Percentiles rank a stretch among this genome's conserved stretches.
phyloP scores from a whole-genome alignment of 2,329 filamentous ascomycete species.

The Scedosporium apiospermum region DNA sequence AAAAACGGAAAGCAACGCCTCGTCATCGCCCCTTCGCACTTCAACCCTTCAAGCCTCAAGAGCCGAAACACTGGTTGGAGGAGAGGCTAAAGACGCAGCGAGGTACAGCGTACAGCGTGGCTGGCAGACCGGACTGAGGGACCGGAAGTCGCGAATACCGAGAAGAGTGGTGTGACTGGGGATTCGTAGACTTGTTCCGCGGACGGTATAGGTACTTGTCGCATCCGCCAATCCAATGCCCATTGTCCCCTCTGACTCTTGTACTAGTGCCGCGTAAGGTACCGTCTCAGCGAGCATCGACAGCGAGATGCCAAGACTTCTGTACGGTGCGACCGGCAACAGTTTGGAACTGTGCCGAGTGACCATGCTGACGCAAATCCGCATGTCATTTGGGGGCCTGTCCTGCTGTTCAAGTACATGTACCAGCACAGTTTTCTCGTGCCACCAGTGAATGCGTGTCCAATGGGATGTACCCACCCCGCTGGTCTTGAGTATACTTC shows the following conservation, averaged over 20 bases:
- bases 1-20: conserved; percentile 6
- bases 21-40: conserved; percentile 7
- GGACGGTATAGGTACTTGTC: background rate
- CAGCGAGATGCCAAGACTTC: too few relatives aligned
- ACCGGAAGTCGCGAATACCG: background rate
- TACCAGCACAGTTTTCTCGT: background rate
- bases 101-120: background rate
- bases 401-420: background rate
- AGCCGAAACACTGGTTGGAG: background rate
- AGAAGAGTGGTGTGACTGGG: background rate
- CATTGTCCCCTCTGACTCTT: too few relatives aligned
- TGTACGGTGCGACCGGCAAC: too few relatives aligned
- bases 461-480: background rate
- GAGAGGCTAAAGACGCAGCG: background rate
- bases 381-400: background rate
- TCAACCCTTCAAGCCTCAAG: background rate
- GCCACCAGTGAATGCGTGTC: background rate
- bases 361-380: background rate
- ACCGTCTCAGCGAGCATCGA: background rate
- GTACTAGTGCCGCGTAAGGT: too few relatives aligned
- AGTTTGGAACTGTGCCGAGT: background rate
- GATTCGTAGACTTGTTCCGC: background rate
- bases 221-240: too few relatives aligned
- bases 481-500: background rate
- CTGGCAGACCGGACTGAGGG: background rate